Base-by-base conservation (phyloP, 495 filamentous ascomycete genomes). In the Penicillium desertorum region DNA sequence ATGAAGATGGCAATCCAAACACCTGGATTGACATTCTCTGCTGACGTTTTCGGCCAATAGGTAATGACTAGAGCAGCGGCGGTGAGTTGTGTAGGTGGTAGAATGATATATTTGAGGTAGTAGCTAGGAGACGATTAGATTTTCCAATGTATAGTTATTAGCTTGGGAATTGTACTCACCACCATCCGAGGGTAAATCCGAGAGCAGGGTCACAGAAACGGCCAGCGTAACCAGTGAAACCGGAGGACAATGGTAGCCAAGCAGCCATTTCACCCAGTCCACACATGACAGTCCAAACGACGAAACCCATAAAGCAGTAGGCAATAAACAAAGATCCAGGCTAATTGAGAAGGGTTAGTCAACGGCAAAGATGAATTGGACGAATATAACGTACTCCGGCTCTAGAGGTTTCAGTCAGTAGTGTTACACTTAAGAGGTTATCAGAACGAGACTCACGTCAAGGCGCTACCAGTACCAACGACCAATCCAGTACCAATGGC, bases 1-100 rank as follows among this genome's bases (percentile, higher is more conserved):
- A 84, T 61, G 58, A 85, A 78, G 17, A 85, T 61, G 0, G 81
- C 73, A 27, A 85, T 83, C 75, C 78, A 85, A 0, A 83, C 76
- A 11, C 79, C 81, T 0, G 74, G 60, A 56, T 75, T 77, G 44
- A 80, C 70, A 41, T 62, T 68, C 23, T 71, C 69, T 42, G 63
- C 55, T 16, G 68, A 59, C 10, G 71, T 47, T 8, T 3, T 17
- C 16, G 36, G 36, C 91, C 91, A 96, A 55, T 85, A 89, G 51
- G 87, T 81, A 37, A 96, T 83, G 29, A 95, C 84, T 16, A 95
- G 69, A 9, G 87, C 84, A 25, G 86, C 85, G 16, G 91, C 91
- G 1, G 89, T 92, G 34, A 94, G 70, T 64, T 96, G 89, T 65
- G 90, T 91, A 3, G 91, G 88, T 11, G 89, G 84, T 46, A 88